Evolutionary conservation across 345 rosid genomes (phyloP).

Genomic region (Cardiospermum halicacabum): DNA sequence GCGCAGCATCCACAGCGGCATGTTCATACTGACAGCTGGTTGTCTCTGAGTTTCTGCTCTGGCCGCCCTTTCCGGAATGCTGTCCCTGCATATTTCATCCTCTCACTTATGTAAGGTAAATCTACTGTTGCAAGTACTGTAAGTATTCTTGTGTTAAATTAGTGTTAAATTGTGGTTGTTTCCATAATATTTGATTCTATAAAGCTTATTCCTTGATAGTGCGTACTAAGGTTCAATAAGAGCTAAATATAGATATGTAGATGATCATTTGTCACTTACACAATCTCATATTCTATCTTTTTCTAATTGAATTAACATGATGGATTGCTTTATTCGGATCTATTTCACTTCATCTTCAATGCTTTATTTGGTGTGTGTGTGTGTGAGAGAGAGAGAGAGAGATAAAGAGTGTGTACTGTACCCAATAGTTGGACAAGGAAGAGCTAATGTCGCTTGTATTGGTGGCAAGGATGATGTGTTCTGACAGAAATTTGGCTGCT

Average conservation of each 20-base stretch:
- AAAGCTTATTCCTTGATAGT: background rate
- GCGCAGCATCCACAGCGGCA: conserved; percentile 52
- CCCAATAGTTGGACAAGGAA: conserved; percentile 43
- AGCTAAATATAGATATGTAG: background rate
- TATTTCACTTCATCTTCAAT: background rate
- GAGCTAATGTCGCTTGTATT: conserved; percentile 13
- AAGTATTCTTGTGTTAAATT: background rate
- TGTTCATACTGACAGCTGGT: conserved; percentile 9
- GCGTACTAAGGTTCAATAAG: background rate
- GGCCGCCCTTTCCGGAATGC: conserved; percentile 17
- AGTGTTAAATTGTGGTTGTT: background rate
- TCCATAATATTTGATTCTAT: background rate
- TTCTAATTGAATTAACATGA: background rate
- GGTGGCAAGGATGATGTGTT: conserved; percentile 23
- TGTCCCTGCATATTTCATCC: conserved; percentile 24
- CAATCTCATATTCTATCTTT: background rate
- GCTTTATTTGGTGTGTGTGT: background rate
- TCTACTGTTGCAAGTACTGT: background rate
- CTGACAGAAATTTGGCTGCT: conserved; percentile 29
- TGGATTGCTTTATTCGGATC: background rate
- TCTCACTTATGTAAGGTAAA: background rate
- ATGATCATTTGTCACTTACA: background rate
- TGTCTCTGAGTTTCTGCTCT: conserved; percentile 19
- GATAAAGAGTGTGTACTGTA: conserved; percentile 21
- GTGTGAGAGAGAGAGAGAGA: background rate